phyloP scores from a whole-genome alignment of 495 filamentous ascomycete genomes.

The Cenococcum geophilum region DNA sequence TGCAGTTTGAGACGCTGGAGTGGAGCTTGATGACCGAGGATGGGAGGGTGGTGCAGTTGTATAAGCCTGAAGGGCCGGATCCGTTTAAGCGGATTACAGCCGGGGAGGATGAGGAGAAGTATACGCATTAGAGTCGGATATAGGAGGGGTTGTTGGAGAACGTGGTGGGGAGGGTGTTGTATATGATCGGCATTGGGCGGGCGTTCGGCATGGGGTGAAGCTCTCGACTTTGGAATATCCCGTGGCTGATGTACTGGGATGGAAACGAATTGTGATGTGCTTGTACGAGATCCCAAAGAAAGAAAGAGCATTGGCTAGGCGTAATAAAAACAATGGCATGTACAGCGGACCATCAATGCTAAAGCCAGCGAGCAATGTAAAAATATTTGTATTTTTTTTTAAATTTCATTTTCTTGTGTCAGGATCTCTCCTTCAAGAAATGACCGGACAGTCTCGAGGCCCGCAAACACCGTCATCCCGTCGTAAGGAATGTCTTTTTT shows the following conservation, averaged over 20 bases:
- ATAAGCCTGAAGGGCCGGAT: conserved; percentile 22
- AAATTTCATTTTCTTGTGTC: neutral
- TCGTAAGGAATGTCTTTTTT: neutral
- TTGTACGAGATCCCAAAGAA: no score
- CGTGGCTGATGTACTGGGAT: neutral
- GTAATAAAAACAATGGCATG: neutral
- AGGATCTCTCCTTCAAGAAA: neutral
- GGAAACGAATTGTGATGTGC: neutral
- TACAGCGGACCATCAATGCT: neutral
- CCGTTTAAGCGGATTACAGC: conserved; percentile 1
- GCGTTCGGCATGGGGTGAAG: neutral
- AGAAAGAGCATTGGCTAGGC: no score
- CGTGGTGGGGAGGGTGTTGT: neutral
- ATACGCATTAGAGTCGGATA: conserved; percentile 4
- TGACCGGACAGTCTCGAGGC: neutral
- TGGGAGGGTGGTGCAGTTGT: conserved; percentile 34
- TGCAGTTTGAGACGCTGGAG: conserved; percentile 88
- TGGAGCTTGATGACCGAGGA: conserved; percentile 85
- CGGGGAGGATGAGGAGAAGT: conserved; percentile 5
- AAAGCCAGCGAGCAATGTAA: neutral
- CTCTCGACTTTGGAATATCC: conserved; percentile 1
- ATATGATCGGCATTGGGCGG: conserved; percentile 3
- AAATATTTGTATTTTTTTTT: neutral
- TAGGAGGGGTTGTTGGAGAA: neutral
- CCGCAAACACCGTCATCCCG: neutral